Percentiles rank a stretch among this genome's conserved stretches.
These are phyloP conservation scores for Pinus taeda DNA, from an alignment of 75 land plant genomes.

Conservation along the genomic window DNA sequence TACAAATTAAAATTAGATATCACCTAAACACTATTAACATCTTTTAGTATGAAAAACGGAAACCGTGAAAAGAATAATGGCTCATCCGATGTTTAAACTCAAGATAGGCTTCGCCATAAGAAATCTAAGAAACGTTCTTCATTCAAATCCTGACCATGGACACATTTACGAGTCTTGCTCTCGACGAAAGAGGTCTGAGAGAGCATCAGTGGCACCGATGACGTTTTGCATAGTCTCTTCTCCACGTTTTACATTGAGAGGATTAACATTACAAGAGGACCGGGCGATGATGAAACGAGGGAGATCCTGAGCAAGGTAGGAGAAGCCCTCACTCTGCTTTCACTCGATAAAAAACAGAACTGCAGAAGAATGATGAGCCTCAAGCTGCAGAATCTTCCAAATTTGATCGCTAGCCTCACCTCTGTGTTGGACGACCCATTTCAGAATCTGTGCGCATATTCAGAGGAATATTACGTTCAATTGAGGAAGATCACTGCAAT, in stretches of 20 bases:
- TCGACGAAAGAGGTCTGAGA: slow-evolving; percentile 63
- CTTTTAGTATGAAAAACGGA: no score
- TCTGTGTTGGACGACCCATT: slow-evolving; percentile 34
- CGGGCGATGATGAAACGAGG: slow-evolving; percentile 10
- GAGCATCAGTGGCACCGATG: slow-evolving; percentile 77
- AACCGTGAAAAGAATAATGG: no score
- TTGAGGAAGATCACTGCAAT: slow-evolving; percentile 31
- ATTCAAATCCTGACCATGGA: slow-evolving; percentile 58
- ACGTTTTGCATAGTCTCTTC: slow-evolving; percentile 50
- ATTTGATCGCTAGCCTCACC: slow-evolving; percentile 20
- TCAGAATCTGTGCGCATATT: slow-evolving; percentile 51
- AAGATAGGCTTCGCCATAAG: slow-evolving; percentile 68
- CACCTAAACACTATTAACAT: no score
- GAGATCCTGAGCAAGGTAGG: slow-evolving; percentile 57
- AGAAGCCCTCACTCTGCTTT: slow-evolving; percentile 70
- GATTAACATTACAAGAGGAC: not conserved
- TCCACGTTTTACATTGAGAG: slow-evolving; percentile 32
- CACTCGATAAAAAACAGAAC: slow-evolving; percentile 48
- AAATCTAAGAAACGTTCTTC: slow-evolving; percentile 66
- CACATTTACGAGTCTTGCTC: slow-evolving; percentile 57
- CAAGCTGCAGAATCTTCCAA: not conserved
- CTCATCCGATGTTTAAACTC: no score
- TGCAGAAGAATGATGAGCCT: slow-evolving; percentile 41
- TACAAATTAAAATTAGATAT: no score
- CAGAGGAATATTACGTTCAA: slow-evolving; percentile 18